Conservation (phyloP, 345 rosid species). For the Brassica cretica region DNA sequence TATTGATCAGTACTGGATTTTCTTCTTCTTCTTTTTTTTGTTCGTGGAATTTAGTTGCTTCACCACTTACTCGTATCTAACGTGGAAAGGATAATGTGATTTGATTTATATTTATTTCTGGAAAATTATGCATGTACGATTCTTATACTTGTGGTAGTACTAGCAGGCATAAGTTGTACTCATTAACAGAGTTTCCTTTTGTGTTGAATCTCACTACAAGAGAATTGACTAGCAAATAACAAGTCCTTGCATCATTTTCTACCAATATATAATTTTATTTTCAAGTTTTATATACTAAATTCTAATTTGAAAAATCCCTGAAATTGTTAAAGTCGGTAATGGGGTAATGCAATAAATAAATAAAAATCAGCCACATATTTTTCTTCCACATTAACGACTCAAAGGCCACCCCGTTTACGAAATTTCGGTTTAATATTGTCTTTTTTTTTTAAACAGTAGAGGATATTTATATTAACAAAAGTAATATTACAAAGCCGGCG, state of each 20-base stretch:
- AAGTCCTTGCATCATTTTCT: background rate
- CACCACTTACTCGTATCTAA: background rate
- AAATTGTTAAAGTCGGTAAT: background rate
- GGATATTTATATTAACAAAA: no score
- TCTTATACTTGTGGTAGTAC: background rate
- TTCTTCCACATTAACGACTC: no score
- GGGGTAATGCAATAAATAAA: background rate
- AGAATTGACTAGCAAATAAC: background rate
- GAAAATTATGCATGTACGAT: constrained; percentile 6
- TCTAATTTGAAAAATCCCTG: background rate
- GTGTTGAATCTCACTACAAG: background rate
- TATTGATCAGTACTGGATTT: background rate
- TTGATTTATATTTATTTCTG: background rate
- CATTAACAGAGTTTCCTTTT: background rate
- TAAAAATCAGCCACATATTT: no score
- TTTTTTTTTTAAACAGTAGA: no score
- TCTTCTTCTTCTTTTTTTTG: background rate
- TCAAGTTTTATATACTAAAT: background rate
- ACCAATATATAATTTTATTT: background rate
- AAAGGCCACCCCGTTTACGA: no score
- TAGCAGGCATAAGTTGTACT: background rate
- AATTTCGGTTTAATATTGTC: no score
- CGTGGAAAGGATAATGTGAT: constrained; percentile 7
- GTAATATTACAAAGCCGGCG: background rate
- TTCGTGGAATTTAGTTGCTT: constrained; percentile 14